Evolutionary conservation across 2,329 filamentous ascomycete genomes (phyloP), one percentile per base, ranked within the genome.

Genomic region (Leptographium procerum): DNA sequence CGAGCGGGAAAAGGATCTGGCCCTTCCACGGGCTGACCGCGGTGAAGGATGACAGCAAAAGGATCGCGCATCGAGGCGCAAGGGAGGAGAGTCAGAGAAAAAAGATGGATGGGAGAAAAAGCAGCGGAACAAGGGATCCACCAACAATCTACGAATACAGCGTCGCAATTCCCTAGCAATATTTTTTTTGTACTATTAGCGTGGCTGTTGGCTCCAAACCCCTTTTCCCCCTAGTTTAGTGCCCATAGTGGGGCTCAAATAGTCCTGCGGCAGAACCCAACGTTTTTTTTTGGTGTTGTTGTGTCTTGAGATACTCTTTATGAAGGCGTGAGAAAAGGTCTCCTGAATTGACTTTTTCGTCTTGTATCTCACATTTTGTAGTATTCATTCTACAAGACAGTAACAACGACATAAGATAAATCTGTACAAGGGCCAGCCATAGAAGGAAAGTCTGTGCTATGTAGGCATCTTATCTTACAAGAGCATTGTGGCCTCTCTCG

Each of bases 221-320:
- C 36, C 26, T 31, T 31, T 33, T 24, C 26, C 55, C 55, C 59
- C 56, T 60, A 55, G 36, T 31, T 33, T 60, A 60, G 59, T 48
- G 59, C 16, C 47, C 51, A 52, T 47, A 52, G 56, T 60, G 59
- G 59, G 52, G 36, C 26, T 1, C 8, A 14, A 29, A n/a, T 4
- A n/a, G 52, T 29, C 24, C 22, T 28, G 34, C 33, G 52, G 16
- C 34, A n/a, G 34, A 55, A 55, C 53, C 53, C 53, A 55, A 55
- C 53, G 53, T 47, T 54, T 33, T 55, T 55, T 55, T 3, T 13
- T 31, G 13, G 8, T 19, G 26, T 50, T 29, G 26, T 50, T 50
- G 14, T 52, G 51, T 24, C 31, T 16, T 50, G 47, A 13, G 47
- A 52, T 2, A 29, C 28, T 52, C 14, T 51, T 14, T 28, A 10